phyloP scores from a whole-genome alignment of 1,284 basidiomycete species.

The Ustilago loliicola region DNA sequence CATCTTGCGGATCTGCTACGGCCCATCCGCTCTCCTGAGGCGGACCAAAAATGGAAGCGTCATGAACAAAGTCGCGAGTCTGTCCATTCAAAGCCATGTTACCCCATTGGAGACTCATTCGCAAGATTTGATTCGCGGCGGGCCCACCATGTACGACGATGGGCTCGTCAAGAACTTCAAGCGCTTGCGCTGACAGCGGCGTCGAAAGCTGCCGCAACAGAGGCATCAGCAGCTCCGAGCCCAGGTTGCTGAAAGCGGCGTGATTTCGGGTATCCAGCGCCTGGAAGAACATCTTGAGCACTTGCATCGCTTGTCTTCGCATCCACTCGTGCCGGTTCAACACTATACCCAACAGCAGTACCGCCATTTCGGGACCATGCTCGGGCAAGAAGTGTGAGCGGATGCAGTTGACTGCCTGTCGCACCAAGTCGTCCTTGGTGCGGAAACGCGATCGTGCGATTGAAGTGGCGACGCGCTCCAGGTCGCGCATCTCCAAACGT shows the following conservation, averaged over 20 bases:
- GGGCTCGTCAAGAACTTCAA: constrained; percentile 92
- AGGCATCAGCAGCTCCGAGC: constrained; percentile 90
- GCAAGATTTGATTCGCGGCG: constrained; percentile 84
- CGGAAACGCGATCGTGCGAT: constrained; percentile 89
- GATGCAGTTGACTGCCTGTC: constrained; percentile 86
- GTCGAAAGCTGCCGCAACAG: constrained; percentile 86
- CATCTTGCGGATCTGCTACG: constrained; percentile 61
- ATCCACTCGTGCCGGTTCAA: constrained; percentile 88
- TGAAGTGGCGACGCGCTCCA: constrained; percentile 87
- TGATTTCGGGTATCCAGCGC: constrained; percentile 83
- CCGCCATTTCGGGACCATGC: constrained; percentile 81
- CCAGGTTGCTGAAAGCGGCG: constrained; percentile 77
- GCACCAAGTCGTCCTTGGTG: constrained; percentile 91
- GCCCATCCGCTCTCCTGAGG: constrained; percentile 66
- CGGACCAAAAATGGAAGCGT: constrained; percentile 60
- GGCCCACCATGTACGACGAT: constrained; percentile 81
- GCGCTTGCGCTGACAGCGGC: constrained; percentile 84
- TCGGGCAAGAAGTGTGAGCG: constrained; percentile 81
- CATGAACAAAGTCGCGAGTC: constrained; percentile 51
- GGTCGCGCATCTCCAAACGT: constrained; percentile 79
- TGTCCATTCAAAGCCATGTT: constrained; percentile 36
- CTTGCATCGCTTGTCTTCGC: constrained; percentile 84
- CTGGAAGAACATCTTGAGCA: constrained; percentile 88
- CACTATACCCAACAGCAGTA: constrained; percentile 85
- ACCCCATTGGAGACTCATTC: constrained; percentile 76